These are phyloP conservation scores for Botrytis sinoallii DNA, from an alignment of 2,329 filamentous ascomycete genomes.

Conservation along the genomic window DNA sequence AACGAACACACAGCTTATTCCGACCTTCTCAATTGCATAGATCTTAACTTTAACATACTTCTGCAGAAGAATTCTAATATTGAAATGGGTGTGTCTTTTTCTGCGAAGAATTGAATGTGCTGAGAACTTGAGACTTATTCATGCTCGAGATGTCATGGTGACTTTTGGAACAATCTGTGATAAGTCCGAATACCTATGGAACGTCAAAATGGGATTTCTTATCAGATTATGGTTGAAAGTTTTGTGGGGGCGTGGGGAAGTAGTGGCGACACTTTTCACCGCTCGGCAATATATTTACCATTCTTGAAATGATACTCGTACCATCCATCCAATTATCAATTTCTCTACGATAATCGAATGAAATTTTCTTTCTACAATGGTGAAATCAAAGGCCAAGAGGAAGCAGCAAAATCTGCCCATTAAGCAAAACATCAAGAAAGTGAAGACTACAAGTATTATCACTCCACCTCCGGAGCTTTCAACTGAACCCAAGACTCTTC, in stretches of 20 bases:
- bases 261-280: constrained; percentile 3
- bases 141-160: background rate
- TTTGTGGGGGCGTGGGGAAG: background rate
- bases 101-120: background rate
- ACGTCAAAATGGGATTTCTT: background rate
- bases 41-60: background rate
- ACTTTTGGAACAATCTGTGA: background rate
- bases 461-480: constrained; percentile 40
- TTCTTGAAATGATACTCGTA: background rate
- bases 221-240: background rate
- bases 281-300: constrained; percentile 3
- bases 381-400: constrained; percentile 47
- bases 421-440: constrained; percentile 40
- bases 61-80: background rate
- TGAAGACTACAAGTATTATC: constrained; percentile 39
- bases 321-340: background rate
- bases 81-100: background rate
- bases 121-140: background rate
- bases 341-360: background rate
- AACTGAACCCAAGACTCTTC: constrained; percentile 49
- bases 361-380: constrained; percentile 36
- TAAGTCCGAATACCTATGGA: too few relatives aligned
- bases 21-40: background rate
- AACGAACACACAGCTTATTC: background rate
- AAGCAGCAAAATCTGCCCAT: constrained; percentile 44